Percentiles rank a stretch among this genome's conserved stretches.
phyloP scores from a whole-genome alignment of 2,329 filamentous ascomycete genomes.

The Mycosphaerella sp. region DNA sequence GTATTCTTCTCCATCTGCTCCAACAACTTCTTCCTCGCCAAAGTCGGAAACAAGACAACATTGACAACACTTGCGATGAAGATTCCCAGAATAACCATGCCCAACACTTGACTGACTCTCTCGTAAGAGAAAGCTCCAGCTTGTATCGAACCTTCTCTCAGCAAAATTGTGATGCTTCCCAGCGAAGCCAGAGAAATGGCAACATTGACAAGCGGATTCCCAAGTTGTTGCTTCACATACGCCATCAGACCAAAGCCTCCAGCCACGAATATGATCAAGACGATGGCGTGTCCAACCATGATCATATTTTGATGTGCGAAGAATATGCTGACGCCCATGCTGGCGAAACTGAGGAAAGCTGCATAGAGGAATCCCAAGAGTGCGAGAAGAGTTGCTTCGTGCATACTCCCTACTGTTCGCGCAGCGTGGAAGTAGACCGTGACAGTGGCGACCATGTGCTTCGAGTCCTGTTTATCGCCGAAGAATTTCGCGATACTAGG shows the following conservation, averaged over 20 bases:
- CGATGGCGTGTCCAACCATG: slow-evolving; percentile 67
- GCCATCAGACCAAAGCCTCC: slow-evolving; percentile 78
- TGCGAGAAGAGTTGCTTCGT: slow-evolving; percentile 73
- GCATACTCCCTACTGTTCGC: slow-evolving; percentile 79
- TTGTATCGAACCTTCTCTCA: slow-evolving; percentile 85
- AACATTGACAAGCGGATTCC: slow-evolving; percentile 39
- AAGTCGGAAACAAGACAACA: slow-evolving; percentile 69
- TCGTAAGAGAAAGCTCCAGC: slow-evolving; percentile 71
- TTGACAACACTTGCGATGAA: slow-evolving; percentile 66
- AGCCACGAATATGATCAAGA: slow-evolving; percentile 77
- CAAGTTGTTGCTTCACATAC: slow-evolving; percentile 36
- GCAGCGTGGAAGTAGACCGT: slow-evolving; percentile 94
- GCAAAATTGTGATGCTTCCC: slow-evolving; percentile 81
- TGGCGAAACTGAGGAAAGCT: slow-evolving; percentile 67
- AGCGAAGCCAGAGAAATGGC: slow-evolving; percentile 81
- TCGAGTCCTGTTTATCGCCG: slow-evolving; percentile 72
- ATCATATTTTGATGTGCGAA: slow-evolving; percentile 65
- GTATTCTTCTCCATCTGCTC: slow-evolving; percentile 68
- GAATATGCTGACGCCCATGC: slow-evolving; percentile 81
- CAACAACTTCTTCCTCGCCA: slow-evolving; percentile 67
- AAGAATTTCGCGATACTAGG: slow-evolving; percentile 65
- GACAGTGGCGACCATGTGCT: slow-evolving; percentile 88
- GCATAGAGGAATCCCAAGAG: slow-evolving; percentile 73
- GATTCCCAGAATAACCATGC: slow-evolving; percentile 77
- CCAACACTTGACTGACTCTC: slow-evolving; percentile 75